Percentiles rank a stretch among this genome's conserved stretches.
Conservation (phyloP, 495 filamentous ascomycete genomes). For the Lineolata rhizophorae region DNA sequence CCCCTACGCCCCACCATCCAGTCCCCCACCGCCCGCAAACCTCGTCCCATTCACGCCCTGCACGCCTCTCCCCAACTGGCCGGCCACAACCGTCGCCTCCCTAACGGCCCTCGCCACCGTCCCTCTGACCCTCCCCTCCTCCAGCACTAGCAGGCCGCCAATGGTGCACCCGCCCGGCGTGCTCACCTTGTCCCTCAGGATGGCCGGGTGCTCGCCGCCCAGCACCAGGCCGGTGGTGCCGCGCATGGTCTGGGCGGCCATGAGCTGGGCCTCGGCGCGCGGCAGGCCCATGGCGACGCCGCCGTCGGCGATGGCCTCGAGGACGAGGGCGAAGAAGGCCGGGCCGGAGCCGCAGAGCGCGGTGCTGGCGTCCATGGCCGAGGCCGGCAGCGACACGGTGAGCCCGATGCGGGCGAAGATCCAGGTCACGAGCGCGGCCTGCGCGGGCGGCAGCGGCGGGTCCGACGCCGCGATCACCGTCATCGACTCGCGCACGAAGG, state of each 20-base stretch:
- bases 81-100: conserved; percentile 56
- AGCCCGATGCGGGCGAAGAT: conserved; percentile 54
- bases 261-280: conserved; percentile 48
- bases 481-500: conserved; percentile 54
- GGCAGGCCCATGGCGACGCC: conserved; percentile 66
- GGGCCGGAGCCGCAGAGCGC: conserved; percentile 60
- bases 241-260: conserved; percentile 61
- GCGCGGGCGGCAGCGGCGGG: conserved; percentile 30
- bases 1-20: neutral
- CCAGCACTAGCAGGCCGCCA: conserved; percentile 49
- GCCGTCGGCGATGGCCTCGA: conserved; percentile 58
- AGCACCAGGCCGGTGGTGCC: conserved; percentile 52
- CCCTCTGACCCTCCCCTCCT: conserved; percentile 51
- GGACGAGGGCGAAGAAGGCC: conserved; percentile 56
- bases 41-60: conserved; percentile 26
- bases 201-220: conserved; percentile 52
- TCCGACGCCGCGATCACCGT: conserved; percentile 45
- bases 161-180: conserved; percentile 71
- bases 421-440: conserved; percentile 41
- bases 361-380: conserved; percentile 51
- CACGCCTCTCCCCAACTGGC: conserved; percentile 34
- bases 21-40: too few relatives aligned
- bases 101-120: conserved; percentile 50
- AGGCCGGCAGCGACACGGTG: conserved; percentile 38
- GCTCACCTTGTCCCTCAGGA: conserved; percentile 54